Percentiles rank a stretch among this genome's conserved stretches.
Conservation (phyloP, 1,284 basidiomycete species). For the Heterobasidion occidentale region DNA sequence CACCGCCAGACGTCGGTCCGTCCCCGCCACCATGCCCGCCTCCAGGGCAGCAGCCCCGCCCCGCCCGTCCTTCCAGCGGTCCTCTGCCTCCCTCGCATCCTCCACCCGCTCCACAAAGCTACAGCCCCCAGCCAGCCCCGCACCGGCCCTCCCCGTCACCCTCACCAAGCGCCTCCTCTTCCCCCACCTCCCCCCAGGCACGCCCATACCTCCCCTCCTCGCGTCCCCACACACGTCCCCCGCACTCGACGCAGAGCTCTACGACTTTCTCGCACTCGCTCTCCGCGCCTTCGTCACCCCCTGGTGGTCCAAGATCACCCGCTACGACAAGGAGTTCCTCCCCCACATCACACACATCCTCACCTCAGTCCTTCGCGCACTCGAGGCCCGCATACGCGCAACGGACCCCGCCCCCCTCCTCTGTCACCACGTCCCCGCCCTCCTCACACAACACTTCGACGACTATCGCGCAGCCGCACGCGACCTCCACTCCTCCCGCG, state of each 20-base stretch:
- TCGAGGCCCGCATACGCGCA: constrained; percentile 50
- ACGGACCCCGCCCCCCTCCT: constrained; percentile 53
- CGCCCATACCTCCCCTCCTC: constrained; percentile 48
- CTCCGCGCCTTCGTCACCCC: constrained; percentile 70
- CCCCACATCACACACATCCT: constrained; percentile 61
- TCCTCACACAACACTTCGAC: constrained; percentile 63
- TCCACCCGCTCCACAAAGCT: constrained; percentile 12
- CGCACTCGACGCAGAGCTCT: constrained; percentile 60
- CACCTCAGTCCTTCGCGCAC: constrained; percentile 43
- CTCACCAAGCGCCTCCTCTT: constrained; percentile 67
- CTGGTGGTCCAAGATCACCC: constrained; percentile 78
- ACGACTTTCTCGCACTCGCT: constrained; percentile 71
- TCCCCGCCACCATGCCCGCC: background rate
- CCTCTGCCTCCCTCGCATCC: constrained; percentile 22
- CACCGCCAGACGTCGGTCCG: background rate
- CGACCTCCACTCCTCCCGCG: constrained; percentile 62
- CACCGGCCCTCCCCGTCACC: constrained; percentile 23
- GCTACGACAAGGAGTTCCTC: constrained; percentile 76
- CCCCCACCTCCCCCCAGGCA: constrained; percentile 38
- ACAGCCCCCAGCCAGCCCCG: constrained; percentile 10
- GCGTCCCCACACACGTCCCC: constrained; percentile 29
- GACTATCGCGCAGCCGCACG: constrained; percentile 64
- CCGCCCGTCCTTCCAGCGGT: background rate
- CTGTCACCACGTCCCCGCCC: constrained; percentile 48
- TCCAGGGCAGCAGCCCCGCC: background rate